phyloP scores from a whole-genome alignment of 2,329 filamentous ascomycete genomes.

The Fusarium sp. region DNA sequence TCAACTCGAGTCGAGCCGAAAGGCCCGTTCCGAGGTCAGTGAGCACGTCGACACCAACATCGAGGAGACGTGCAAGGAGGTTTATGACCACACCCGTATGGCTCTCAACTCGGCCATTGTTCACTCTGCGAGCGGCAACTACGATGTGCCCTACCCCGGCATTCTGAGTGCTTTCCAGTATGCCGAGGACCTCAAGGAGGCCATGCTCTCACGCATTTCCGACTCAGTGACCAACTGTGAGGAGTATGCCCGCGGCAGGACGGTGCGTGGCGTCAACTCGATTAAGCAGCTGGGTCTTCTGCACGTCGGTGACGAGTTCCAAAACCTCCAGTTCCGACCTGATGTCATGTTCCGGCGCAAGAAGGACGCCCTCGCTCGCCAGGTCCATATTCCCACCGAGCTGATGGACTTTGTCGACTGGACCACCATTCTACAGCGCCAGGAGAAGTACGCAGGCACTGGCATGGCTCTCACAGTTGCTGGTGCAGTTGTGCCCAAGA shows the following conservation, averaged over 20 bases:
- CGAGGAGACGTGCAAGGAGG: constrained; percentile 84
- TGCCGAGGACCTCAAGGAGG: constrained; percentile 90
- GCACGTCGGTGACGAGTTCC: constrained; percentile 89
- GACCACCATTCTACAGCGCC: constrained; percentile 82
- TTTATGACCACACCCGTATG: constrained; percentile 85
- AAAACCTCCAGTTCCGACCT: constrained; percentile 86
- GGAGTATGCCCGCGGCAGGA: constrained; percentile 83
- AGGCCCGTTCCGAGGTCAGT: constrained; percentile 81
- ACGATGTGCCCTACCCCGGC: constrained; percentile 89
- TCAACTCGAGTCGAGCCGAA: constrained; percentile 84
- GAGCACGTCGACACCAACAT: constrained; percentile 86
- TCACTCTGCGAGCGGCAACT: constrained; percentile 79
- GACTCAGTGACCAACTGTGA: constrained; percentile 84
- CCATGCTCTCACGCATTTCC: constrained; percentile 90
- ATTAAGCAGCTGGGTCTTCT: constrained; percentile 91
- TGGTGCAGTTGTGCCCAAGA: constrained; percentile 83
- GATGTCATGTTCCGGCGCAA: constrained; percentile 95
- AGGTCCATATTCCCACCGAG: constrained; percentile 90
- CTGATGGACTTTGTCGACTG: constrained; percentile 94
- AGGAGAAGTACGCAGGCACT: constrained; percentile 94
- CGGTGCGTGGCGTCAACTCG: constrained; percentile 82
- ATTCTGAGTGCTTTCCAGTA: constrained; percentile 88
- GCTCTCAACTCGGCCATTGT: constrained; percentile 81
- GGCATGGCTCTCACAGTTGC: constrained; percentile 94
- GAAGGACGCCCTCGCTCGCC: constrained; percentile 82